Evolutionary conservation across 345 rosid species (phyloP).

Genomic region (Eutrema heterophyllum): DNA sequence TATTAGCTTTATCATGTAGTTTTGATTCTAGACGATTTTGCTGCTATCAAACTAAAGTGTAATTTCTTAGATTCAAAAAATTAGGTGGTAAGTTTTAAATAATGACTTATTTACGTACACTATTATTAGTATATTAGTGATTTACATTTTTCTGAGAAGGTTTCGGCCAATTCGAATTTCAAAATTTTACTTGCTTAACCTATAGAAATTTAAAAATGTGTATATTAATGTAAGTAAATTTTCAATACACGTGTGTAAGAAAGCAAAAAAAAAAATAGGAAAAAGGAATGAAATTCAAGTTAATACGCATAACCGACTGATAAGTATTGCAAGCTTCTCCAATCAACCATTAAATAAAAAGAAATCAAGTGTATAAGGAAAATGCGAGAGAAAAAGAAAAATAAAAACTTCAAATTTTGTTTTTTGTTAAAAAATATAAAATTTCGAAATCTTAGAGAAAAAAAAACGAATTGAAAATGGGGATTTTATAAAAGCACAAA

Average conservation of each 20-base stretch:
- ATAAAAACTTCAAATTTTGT: no score
- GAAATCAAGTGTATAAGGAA: not conserved
- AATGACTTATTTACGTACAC: no score
- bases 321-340: not conserved
- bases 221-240: not conserved
- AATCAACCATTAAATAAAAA: not conserved
- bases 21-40: not conserved
- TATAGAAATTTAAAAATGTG: not conserved
- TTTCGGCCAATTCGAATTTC: not conserved
- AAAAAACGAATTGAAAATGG: no score
- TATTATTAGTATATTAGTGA: not conserved
- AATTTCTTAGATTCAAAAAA: not conserved
- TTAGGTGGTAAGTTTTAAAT: not conserved
- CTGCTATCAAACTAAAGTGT: not conserved
- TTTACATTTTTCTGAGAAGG: not conserved
- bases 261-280: not conserved
- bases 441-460: no score
- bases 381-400: no score
- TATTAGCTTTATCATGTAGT: conserved; percentile 11
- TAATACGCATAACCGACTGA: not conserved
- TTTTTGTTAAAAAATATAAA: no score
- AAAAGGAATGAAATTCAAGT: not conserved
- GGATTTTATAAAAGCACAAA: no score
- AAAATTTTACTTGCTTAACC: not conserved
- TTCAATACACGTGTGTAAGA: not conserved